Evolutionary conservation across 1,139 yeast genomes (phyloP), one percentile per base, ranked within the genome.

Genomic region (Williopsis jadinii): DNA sequence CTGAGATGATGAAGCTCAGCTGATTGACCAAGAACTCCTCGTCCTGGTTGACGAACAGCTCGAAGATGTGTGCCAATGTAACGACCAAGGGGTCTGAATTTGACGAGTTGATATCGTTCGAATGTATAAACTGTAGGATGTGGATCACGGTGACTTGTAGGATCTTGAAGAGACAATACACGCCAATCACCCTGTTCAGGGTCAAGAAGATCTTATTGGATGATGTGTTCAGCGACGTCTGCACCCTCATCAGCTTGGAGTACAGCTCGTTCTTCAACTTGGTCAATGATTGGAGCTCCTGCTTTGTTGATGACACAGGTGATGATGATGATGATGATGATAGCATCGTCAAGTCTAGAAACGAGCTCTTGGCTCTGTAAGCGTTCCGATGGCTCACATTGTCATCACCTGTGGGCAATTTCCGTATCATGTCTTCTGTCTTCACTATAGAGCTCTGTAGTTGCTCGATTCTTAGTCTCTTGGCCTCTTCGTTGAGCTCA

Each of bases 401-500:
- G 30, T 27, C 30, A 11, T 39, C 41, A 24, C 43, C 41, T 3
- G 28, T 36, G 12, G 37, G 11, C 11, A 38, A 33, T 32, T 33
- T 34, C 11, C 48, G 49, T 6, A 67, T 52, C 44, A 66, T 51
- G 24, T 60, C 60, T 5, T 55, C 60, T 3, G 71, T 63, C 40
- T 63, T 57, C 12, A 50, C 53, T 2, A 70, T 45, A 10, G 70
- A 61, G 24, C 59, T 52, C 30, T 57, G 54, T n/a, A 70, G 43
- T 3, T 68, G 37, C 4, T 36, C 30, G 5, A 54, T 37, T 19
- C 46, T 43, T 11, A 41, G 38, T 5, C 15, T 9, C n/a, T 35
- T 37, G 12, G 53, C 39, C 52, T 39, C 42, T 5, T 13, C 31
- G n/a, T 34, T 39, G 47, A 8, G 53, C 44, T 36, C 46, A 43